Percentiles rank a stretch among this genome's conserved stretches.
phyloP scores from a whole-genome alignment of 2,329 filamentous ascomycete genomes.

The Teratosphaeria epicoccoides region DNA sequence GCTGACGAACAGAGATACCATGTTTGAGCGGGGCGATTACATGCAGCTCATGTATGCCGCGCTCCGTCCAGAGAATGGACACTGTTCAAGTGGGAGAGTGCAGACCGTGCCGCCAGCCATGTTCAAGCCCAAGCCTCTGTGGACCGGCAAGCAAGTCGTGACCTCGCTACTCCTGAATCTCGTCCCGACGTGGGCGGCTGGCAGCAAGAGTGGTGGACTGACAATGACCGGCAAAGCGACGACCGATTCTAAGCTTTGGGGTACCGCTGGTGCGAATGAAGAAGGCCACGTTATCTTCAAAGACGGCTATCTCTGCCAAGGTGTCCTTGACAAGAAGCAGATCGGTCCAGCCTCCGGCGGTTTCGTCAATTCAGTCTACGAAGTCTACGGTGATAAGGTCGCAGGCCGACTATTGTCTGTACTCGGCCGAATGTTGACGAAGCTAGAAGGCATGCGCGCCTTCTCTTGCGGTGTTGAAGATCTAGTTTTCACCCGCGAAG shows the following conservation, averaged over 20 bases:
- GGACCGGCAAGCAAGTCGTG: constrained; percentile 95
- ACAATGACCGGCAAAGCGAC: constrained; percentile 71
- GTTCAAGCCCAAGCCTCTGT: constrained; percentile 67
- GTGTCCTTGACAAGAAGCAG: constrained; percentile 92
- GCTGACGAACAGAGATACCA: constrained; percentile 81
- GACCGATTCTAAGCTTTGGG: constrained; percentile 73
- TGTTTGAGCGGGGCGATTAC: constrained; percentile 80
- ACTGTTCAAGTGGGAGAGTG: constrained; percentile 73
- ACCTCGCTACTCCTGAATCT: constrained; percentile 91
- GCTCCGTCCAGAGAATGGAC: constrained; percentile 77
- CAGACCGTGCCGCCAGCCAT: constrained; percentile 71
- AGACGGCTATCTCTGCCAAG: constrained; percentile 76
- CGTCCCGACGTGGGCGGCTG: constrained; percentile 55
- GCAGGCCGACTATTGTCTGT: constrained; percentile 84
- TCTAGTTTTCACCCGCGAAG: constrained; percentile 68
- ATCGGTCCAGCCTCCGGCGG: constrained; percentile 81
- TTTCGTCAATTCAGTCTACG: constrained; percentile 83
- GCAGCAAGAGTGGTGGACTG: constrained; percentile 45
- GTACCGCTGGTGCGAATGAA: constrained; percentile 48
- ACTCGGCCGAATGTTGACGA: constrained; percentile 77
- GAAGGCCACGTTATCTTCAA: constrained; percentile 74
- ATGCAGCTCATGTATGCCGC: constrained; percentile 89
- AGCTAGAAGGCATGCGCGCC: constrained; percentile 82
- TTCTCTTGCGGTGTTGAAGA: constrained; percentile 98
- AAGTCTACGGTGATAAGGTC: constrained; percentile 77